phyloP scores from a whole-genome alignment of 78 protist species.

The Pelomyxa schiedti region DNA sequence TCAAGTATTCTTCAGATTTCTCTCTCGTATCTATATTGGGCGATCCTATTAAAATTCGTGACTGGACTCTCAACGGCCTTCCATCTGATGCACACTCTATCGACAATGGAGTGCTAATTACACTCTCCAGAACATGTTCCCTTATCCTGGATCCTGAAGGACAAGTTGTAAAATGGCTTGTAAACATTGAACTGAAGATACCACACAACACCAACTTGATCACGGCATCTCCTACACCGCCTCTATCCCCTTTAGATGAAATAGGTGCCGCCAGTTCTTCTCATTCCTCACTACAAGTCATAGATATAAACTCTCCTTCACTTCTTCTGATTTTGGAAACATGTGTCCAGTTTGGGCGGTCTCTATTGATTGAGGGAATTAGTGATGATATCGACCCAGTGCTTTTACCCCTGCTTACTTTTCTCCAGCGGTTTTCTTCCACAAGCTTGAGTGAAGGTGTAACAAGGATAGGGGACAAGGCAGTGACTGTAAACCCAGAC shows the following conservation, averaged over 20 bases:
- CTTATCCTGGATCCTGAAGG: slow-evolving; percentile 80
- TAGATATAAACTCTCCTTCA: neutral
- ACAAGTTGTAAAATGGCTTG: slow-evolving; percentile 74
- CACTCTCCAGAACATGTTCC: slow-evolving; percentile 67
- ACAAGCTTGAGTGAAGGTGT: slow-evolving; percentile 13
- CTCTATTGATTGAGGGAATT: neutral
- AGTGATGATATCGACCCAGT: neutral
- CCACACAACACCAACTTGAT: no score
- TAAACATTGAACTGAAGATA: slow-evolving; percentile 37
- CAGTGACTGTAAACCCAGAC: neutral
- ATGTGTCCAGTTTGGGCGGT: neutral
- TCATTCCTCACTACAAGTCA: slow-evolving; percentile 53
- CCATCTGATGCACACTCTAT: slow-evolving; percentile 66
- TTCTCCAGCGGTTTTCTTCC: no score
- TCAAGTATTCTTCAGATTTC: neutral
- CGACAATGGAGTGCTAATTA: slow-evolving; percentile 70
- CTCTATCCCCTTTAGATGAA: slow-evolving; percentile 50
- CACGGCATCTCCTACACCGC: no score
- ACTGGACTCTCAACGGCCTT: slow-evolving; percentile 63
- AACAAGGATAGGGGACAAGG: neutral
- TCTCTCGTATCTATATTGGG: slow-evolving; percentile 15
- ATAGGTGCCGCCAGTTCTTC: slow-evolving; percentile 35
- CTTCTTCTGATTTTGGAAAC: neutral
- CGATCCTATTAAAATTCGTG: slow-evolving; percentile 51
- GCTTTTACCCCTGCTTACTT: neutral